Conservation (phyloP, 2,329 filamentous ascomycete genomes). For the Hymenoscyphus occultus region DNA sequence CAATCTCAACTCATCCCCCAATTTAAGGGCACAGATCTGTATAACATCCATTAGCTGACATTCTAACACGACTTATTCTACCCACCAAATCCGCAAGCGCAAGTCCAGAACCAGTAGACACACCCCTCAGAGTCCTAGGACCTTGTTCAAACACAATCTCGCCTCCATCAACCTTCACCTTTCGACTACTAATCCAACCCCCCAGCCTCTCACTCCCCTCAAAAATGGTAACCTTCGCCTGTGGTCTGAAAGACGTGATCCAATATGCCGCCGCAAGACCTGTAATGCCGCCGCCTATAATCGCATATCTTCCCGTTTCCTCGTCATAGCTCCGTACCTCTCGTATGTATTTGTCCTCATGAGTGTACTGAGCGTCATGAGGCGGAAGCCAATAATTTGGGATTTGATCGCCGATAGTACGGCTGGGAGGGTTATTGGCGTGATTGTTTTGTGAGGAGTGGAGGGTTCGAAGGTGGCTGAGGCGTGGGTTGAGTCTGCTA, state of each 20-base stretch:
- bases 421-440: no score
- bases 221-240: conserved; percentile 74
- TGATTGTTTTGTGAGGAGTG: no score
- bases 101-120: not conserved
- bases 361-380: no score
- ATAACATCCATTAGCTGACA: conserved; percentile 12
- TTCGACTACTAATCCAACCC: conserved; percentile 77
- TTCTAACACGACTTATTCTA: not conserved
- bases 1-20: conserved; percentile 55
- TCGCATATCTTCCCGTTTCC: conserved; percentile 47
- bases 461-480: no score
- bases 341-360: no score
- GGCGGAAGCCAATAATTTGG: no score
- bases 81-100: conserved; percentile 16
- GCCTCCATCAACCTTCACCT: conserved; percentile 56
- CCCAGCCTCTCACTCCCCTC: conserved; percentile 69
- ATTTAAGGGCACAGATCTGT: conserved; percentile 55
- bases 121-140: conserved; percentile 51
- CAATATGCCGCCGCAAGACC: conserved; percentile 78
- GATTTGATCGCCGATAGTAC: no score
- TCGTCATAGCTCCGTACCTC: not conserved
- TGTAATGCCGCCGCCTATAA: conserved; percentile 80
- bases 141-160: conserved; percentile 79
- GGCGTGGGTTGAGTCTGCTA: not conserved
- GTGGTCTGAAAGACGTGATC: conserved; percentile 64